phyloP scores from a whole-genome alignment of 148 eudicot species.

The Rhododendron ferrugineum region DNA sequence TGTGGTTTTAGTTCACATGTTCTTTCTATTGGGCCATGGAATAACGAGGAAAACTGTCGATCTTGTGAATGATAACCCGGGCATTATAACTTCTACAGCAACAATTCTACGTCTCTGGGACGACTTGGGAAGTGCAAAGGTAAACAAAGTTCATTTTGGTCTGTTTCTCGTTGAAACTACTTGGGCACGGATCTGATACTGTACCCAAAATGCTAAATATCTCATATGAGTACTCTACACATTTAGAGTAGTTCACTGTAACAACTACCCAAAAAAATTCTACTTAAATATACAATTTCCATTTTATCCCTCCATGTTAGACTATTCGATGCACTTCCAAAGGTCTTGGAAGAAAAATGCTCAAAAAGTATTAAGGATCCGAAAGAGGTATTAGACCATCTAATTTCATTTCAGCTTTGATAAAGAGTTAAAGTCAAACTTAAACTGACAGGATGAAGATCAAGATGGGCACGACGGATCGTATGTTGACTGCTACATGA shows the following conservation, averaged over 20 bases:
- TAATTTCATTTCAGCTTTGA: background rate
- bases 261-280: too few species aligned
- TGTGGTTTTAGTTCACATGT: constrained; percentile 34
- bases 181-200: too few species aligned
- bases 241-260: background rate
- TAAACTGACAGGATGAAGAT: constrained; percentile 28
- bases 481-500: constrained; percentile 24
- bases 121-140: too few species aligned
- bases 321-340: too few species aligned
- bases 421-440: background rate
- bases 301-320: too few species aligned
- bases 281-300: background rate
- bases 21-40: constrained; percentile 52
- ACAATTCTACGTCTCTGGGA: too few species aligned
- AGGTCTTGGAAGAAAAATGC: too few species aligned
- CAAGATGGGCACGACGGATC: constrained; percentile 43
- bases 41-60: background rate
- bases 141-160: too few species aligned
- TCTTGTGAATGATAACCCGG: constrained; percentile 16
- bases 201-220: too few species aligned
- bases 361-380: too few species aligned
- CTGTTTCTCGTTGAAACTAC: background rate
- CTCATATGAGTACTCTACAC: background rate
- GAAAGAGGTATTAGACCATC: background rate
- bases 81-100: constrained; percentile 35